A percentile compares a stretch with the other conserved stretches of the same genome.
phyloP scores from a whole-genome alignment of 805 yeast species.

The Suhomyces canberraensis region DNA sequence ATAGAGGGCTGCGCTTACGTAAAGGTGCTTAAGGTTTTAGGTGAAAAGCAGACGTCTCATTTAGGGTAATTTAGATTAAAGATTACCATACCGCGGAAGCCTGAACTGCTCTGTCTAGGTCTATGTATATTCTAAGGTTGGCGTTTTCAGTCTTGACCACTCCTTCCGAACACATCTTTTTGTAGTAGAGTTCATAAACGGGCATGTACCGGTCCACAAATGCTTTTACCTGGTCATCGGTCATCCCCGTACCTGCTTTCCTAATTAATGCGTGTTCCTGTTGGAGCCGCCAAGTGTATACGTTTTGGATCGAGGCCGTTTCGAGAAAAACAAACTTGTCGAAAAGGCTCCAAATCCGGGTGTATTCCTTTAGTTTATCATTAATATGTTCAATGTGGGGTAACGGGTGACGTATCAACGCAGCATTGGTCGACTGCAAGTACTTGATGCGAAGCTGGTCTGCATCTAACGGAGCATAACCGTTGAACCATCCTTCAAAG shows the following conservation, averaged over 20 bases:
- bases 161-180: conserved; percentile 31
- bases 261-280: conserved; percentile 64
- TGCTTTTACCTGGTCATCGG: conserved; percentile 58
- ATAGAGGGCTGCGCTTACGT: conserved; percentile 2
- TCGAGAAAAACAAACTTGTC: conserved; percentile 60
- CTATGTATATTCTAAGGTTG: conserved; percentile 16
- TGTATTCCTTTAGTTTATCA: conserved; percentile 47
- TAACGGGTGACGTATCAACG: conserved; percentile 20
- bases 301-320: conserved; percentile 58
- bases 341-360: conserved; percentile 52
- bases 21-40: not conserved
- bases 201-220: conserved; percentile 90
- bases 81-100: not conserved
- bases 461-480: conserved; percentile 45
- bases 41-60: too few species aligned
- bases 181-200: conserved; percentile 68
- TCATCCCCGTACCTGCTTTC: conserved; percentile 69
- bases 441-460: conserved; percentile 19
- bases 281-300: conserved; percentile 75
- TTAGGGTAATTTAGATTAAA: too few species aligned
- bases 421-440: conserved; percentile 15
- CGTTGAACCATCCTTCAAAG: conserved; percentile 94
- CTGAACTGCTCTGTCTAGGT: conserved; percentile 8
- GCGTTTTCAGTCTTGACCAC: conserved; percentile 5
- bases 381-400: conserved; percentile 46